A percentile compares a stretch with the other conserved stretches of the same genome.
Evolutionary conservation across 2,329 filamentous ascomycete genomes (phyloP).

Genomic region (Tolypocladium sp.): DNA sequence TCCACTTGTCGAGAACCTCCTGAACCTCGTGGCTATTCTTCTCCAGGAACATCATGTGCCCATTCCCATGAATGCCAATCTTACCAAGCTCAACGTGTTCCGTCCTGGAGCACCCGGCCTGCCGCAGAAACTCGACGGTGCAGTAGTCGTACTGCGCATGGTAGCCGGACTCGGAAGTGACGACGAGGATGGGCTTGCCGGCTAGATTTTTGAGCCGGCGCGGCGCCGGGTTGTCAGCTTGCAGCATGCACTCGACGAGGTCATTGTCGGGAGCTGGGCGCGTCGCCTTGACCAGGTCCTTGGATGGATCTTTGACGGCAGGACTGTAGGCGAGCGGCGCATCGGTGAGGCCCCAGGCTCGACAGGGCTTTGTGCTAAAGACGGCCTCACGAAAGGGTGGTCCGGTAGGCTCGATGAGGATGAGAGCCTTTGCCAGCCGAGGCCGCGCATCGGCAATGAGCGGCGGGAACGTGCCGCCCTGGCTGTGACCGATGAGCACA

Average conservation of each 20-base stretch:
- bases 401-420: conserved; percentile 36
- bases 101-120: conserved; percentile 27
- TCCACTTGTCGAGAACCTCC: conserved; percentile 12
- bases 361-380: conserved; percentile 21
- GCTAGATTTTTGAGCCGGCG: conserved; percentile 6
- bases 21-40: conserved; percentile 33
- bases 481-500: conserved; percentile 34
- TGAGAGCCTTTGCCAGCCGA: conserved; percentile 27
- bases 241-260: conserved; percentile 20
- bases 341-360: conserved; percentile 36
- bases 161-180: conserved; percentile 32
- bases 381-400: conserved; percentile 35
- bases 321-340: conserved; percentile 38
- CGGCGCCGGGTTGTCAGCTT: conserved; percentile 14
- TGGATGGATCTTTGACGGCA: conserved; percentile 22
- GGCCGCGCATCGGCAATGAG: conserved; percentile 32
- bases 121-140: conserved; percentile 28
- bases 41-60: conserved; percentile 39
- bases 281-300: conserved; percentile 22
- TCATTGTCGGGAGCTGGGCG: conserved; percentile 12
- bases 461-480: conserved; percentile 32
- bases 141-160: conserved; percentile 36
- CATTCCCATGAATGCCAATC: conserved; percentile 32
- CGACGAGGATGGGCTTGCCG: conserved; percentile 9
- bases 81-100: conserved; percentile 27